Evolutionary conservation across 2,329 filamentous ascomycete genomes (phyloP).

Genomic region (Moelleriella libera): DNA sequence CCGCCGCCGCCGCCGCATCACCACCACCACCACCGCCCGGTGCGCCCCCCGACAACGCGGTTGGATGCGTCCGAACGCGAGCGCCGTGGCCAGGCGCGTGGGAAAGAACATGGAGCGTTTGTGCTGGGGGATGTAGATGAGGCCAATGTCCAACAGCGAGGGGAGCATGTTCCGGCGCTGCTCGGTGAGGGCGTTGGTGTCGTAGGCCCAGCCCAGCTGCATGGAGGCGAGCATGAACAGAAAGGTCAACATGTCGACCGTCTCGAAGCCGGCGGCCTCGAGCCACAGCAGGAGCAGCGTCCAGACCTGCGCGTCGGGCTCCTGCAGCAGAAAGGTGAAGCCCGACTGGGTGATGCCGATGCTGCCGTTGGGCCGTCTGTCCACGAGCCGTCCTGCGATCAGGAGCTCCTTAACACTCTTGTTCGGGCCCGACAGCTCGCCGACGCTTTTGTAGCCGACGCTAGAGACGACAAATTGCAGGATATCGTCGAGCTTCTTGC

Average conservation of each 20-base stretch:
- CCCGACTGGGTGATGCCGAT: constrained; percentile 81
- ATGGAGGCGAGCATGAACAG: constrained; percentile 90
- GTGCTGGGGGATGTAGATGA: constrained; percentile 59
- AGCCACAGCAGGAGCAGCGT: constrained; percentile 87
- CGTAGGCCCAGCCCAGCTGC: constrained; percentile 83
- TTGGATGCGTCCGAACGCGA: constrained; percentile 61
- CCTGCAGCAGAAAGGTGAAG: constrained; percentile 88
- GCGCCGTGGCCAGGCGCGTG: constrained; percentile 82
- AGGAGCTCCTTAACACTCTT: constrained; percentile 75
- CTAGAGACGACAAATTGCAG: constrained; percentile 87
- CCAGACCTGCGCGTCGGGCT: constrained; percentile 96
- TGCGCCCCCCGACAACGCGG: constrained; percentile 13
- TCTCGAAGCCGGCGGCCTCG: constrained; percentile 68
- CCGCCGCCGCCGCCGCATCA: neutral
- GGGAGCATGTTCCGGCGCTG: constrained; percentile 82
- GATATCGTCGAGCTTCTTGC: constrained; percentile 88
- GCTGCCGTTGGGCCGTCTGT: constrained; percentile 46
- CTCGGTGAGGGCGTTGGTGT: constrained; percentile 67
- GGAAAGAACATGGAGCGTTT: constrained; percentile 62
- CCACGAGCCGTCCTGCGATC: constrained; percentile 67
- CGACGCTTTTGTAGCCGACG: constrained; percentile 38
- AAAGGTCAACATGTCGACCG: constrained; percentile 89
- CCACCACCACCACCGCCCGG: neutral
- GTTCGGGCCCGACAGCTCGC: constrained; percentile 42
- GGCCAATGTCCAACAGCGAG: constrained; percentile 80